Percentiles rank a stretch among this genome's conserved stretches.
Evolutionary conservation across 805 yeast species (phyloP).

Genomic region (Candida boidinii): DNA sequence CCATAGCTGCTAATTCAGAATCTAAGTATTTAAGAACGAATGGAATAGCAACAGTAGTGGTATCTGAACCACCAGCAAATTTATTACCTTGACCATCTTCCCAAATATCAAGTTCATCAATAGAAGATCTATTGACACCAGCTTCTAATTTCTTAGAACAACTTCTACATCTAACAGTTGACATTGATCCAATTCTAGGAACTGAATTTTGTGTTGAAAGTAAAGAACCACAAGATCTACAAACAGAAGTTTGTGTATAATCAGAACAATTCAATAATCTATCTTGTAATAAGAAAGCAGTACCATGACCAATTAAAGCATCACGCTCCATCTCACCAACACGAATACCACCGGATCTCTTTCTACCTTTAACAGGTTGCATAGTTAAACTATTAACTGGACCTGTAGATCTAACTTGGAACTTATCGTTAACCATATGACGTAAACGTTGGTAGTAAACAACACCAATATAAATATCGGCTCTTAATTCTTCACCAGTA

Average conservation of each 20-base stretch:
- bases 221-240: conserved; percentile 90
- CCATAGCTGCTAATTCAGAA: conserved; percentile 96
- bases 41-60: conserved; percentile 95
- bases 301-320: conserved; percentile 97
- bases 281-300: conserved; percentile 90
- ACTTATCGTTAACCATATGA: conserved; percentile 99
- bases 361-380: conserved; percentile 99
- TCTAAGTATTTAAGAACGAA: conserved; percentile 92
- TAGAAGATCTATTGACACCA: conserved; percentile 35
- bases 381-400: conserved; percentile 94
- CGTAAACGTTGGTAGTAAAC: conserved; percentile 97
- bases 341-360: conserved; percentile 98
- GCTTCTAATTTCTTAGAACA: conserved; percentile 71
- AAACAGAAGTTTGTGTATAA: conserved; percentile 83
- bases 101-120: conserved; percentile 76
- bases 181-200: conserved; percentile 78
- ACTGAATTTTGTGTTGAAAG: conserved; percentile 85
- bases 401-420: conserved; percentile 98
- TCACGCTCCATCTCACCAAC: conserved; percentile 99
- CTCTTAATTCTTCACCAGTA: conserved; percentile 95
- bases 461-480: conserved; percentile 92
- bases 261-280: conserved; percentile 92
- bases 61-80: conserved; percentile 85
- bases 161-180: conserved; percentile 80
- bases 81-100: conserved; percentile 94